Conservation (phyloP, 352 stramenopile genomes). For the Blastocystis sp. region DNA sequence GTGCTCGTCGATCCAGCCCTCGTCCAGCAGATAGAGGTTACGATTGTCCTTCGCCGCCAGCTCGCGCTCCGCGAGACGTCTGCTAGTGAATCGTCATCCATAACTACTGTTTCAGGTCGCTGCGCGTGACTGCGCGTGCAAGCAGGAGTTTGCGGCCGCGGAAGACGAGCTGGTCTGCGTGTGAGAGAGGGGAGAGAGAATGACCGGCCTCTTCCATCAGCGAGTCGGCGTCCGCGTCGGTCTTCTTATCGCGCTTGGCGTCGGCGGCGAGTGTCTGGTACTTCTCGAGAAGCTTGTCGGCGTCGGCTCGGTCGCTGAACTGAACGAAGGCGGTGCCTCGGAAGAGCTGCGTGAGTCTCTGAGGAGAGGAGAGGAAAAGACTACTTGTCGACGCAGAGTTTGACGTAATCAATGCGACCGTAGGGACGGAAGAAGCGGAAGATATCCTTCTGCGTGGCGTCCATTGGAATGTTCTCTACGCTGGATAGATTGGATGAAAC, state of each 20-base stretch:
- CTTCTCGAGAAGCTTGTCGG: not conserved
- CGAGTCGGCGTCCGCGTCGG: not conserved
- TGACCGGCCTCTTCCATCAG: not conserved
- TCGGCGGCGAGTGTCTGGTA: not conserved
- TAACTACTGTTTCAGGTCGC: not conserved
- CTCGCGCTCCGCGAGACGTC: slow-evolving; percentile 29
- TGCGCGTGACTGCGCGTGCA: not conserved
- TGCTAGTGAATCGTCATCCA: not conserved
- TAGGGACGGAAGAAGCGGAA: slow-evolving; percentile 19
- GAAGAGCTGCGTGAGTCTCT: not conserved
- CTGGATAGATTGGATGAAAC: not conserved
- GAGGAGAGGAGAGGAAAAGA: not conserved
- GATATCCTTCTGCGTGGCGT: slow-evolving; percentile 1
- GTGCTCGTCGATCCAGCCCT: slow-evolving; percentile 75
- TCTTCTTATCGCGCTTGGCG: not conserved
- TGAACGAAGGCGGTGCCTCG: slow-evolving; percentile 33
- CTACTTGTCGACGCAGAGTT: slow-evolving; percentile 17
- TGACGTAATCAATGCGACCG: slow-evolving; percentile 3
- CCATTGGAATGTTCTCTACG: slow-evolving; percentile 16
- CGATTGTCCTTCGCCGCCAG: slow-evolving; percentile 79
- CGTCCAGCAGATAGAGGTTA: slow-evolving; percentile 85
- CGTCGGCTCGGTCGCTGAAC: not conserved
- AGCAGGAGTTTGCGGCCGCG: not conserved
- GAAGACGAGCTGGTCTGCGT: not conserved
- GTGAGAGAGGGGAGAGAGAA: too few relatives aligned